Base-by-base conservation (phyloP, 805 yeast genomes). In the Pichia sporocuriosa region DNA sequence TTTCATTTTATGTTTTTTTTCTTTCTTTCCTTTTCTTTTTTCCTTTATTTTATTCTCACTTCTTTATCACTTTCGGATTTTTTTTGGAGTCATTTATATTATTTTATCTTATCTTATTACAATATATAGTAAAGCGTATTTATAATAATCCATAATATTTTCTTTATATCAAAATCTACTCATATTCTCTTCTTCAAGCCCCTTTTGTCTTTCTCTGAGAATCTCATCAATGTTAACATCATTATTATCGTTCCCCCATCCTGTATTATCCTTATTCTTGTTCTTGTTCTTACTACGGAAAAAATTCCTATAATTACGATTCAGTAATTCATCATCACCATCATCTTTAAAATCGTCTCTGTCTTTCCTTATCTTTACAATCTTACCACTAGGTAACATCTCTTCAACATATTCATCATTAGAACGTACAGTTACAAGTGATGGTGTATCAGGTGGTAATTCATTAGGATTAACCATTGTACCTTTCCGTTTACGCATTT, bases 341-440 rank as follows among this genome's bases (percentile, higher is more conserved):
- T 19, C 16, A 8, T 34, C 25, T 26, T 19, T 20, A 8, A 17
- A 27, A 35, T 35, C 62, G 13, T 58, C 52, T 42, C 62, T 48
- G 9, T 51, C 45, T 5, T 16, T 55, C 62, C 10, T 41, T n/a
- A 40, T 52, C 63, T 69, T 72, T 19, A 84, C 67, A 13, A 77
- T 62, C 47, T 80, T 75, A 28, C 95, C 94, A 57, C 89, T 80
- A 1, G 94, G 94, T 43, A 84, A 67, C 35, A 79, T 63, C 49
- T 81, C 90, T 33, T 67, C 69, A 8, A 66, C 72, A 50, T 66
- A 72, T 34, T 61, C 48, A 44, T 62, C 69, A 2, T 65, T 50
- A 0, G 67, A 50, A 1, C 56, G 61, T 15, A 54, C 48, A 30
- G 53, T 51, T 5, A 62, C 70, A 13, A 58, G 51, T 5, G 66